Percentiles rank a stretch among this genome's conserved stretches.
Evolutionary conservation across 495 filamentous ascomycete species (phyloP).

Genomic region (Hyaloscypha bicolor): DNA sequence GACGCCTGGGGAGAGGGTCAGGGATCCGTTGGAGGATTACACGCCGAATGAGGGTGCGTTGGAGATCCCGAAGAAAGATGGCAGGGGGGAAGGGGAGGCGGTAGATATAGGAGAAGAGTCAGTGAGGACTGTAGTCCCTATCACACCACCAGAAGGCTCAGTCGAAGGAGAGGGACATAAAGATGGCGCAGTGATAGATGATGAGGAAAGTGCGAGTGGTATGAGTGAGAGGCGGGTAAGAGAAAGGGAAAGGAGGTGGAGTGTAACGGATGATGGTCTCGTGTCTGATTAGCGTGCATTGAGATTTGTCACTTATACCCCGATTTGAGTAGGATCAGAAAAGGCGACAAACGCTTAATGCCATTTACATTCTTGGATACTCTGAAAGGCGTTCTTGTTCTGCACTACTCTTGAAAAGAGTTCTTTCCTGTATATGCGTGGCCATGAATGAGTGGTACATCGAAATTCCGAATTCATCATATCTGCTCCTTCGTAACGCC

Average conservation of each 20-base stretch:
- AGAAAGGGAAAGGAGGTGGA: conserved; percentile 30
- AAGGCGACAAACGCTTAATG: not conserved
- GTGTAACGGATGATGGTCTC: conserved; percentile 32
- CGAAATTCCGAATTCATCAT: not conserved
- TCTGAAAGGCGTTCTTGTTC: not conserved
- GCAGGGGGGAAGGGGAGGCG: conserved; percentile 29
- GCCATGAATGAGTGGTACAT: too few relatives aligned
- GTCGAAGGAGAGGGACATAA: not conserved
- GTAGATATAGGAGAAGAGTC: conserved; percentile 8
- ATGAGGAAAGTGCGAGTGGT: conserved; percentile 31
- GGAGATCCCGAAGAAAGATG: conserved; percentile 33
- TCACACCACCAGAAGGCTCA: not conserved
- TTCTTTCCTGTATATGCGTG: not conserved
- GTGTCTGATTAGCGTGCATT: conserved; percentile 30
- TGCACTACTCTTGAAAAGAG: not conserved
- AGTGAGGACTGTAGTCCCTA: conserved; percentile 10
- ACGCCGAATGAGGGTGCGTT: conserved; percentile 5
- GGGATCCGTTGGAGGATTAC: conserved; percentile 40
- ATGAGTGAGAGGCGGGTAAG: conserved; percentile 16
- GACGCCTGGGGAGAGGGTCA: conserved; percentile 45
- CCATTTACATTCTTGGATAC: not conserved
- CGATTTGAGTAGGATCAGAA: not conserved
- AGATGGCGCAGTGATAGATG: conserved; percentile 6
- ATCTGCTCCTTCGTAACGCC: conserved; percentile 6
- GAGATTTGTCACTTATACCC: conserved; percentile 12